These are phyloP conservation scores for Blumeriella jaapii DNA, from an alignment of 2,329 filamentous ascomycete genomes.

Conservation along the genomic window DNA sequence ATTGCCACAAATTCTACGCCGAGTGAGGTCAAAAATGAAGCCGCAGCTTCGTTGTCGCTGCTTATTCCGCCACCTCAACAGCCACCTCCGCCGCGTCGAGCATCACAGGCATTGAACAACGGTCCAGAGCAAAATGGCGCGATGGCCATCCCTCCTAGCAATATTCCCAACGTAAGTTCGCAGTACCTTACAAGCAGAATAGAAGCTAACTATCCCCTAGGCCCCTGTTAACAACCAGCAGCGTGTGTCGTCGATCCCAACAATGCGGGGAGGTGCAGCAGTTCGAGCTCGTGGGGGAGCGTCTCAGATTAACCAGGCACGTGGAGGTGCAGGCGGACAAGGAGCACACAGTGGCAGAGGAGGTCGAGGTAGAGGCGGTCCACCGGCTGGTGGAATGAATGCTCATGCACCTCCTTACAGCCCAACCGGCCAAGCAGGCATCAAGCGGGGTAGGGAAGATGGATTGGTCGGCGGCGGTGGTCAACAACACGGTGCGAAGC, in stretches of 20 bases:
- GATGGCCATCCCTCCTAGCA: conserved; percentile 15
- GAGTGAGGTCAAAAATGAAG: conserved; percentile 17
- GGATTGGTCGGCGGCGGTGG: conserved; percentile 25
- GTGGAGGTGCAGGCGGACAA: conserved; percentile 18
- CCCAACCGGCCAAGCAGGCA: conserved; percentile 19
- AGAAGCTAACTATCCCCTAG: conserved; percentile 13
- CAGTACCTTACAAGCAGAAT: neutral
- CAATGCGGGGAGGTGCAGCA: conserved; percentile 19
- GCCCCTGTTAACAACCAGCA: conserved; percentile 15
- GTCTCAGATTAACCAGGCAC: conserved; percentile 15
- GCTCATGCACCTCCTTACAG: conserved; percentile 23
- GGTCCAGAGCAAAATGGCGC: conserved; percentile 14
- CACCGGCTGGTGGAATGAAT: conserved; percentile 25
- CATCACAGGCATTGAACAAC: conserved; percentile 9
- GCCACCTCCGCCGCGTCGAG: conserved; percentile 1
- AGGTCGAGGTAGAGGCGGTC: conserved; percentile 22
- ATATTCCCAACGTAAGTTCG: conserved; percentile 22
- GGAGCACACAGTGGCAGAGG: conserved; percentile 2
- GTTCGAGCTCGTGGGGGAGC: conserved; percentile 20
- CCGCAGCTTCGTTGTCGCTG: conserved; percentile 7
- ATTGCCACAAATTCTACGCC: conserved; percentile 7
- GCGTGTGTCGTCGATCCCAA: conserved; percentile 23
- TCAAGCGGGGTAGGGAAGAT: conserved; percentile 25
- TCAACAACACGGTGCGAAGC: conserved; percentile 31
- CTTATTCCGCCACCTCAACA: neutral